Base-by-base conservation (phyloP, 2,329 filamentous ascomycete species). In the Xylaria digitata region DNA sequence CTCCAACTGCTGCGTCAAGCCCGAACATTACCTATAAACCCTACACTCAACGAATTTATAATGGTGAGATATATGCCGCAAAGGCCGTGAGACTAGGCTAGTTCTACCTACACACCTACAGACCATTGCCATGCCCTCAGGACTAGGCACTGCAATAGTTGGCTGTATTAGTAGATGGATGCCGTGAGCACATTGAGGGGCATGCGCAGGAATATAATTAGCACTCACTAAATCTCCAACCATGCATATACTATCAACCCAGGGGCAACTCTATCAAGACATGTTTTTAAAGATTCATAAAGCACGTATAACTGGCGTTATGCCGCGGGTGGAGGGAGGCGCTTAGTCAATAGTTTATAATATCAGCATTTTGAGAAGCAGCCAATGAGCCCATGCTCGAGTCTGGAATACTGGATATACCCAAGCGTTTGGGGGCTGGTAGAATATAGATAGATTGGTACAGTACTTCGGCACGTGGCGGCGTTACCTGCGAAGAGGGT, bases 401-500 rank as follows among this genome's bases (percentile, higher is more conserved):
- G 37, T 5, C 37, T 15, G 15, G 37, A 40, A 13, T 15, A 13
- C 37, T 2, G 37, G 11, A 40, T 21, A 57, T 52, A 42, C n/a
- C 30, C 30, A 43, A 46, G 37, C 17, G 49, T 45, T 32, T 23
- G 34, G 49, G 26, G 21, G 32, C 52, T 59, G 43, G 21, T 61
- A 57, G 45, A 56, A 34, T 30, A 45, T 40, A 55, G 46, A 53
- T 62, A 34, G n/a, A 32, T 48, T 50, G 46, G 58, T 62, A 52
- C 21, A 63, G 59, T 63, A 66, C 66, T 61, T 70, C 15, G n/a
- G 62, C 65, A 70, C 67, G 67, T 70, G 67, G 67, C 62, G 61
- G 65, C 52, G 67, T 70, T 70, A 65, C 65, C 65, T 68, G 62
- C 61, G 49, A 65, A 59, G 65, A 70, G 67, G 67, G 67, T 69